Conservation (phyloP, 2,329 filamentous ascomycete genomes). For the Trichoderma sp. region DNA sequence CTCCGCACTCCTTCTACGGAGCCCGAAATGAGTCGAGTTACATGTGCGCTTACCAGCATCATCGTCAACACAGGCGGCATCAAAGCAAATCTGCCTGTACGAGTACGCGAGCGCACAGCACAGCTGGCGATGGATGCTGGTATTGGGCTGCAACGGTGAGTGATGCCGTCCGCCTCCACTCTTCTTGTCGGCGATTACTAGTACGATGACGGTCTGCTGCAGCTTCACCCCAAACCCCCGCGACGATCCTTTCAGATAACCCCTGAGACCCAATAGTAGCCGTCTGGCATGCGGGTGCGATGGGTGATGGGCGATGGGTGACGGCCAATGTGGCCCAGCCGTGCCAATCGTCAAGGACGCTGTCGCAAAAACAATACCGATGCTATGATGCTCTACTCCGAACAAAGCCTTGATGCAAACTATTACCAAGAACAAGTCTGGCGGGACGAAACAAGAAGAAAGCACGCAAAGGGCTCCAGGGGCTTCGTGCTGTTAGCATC, state of each 20-base stretch:
- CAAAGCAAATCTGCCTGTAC: not conserved
- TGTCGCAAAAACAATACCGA: not conserved
- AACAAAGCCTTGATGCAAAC: not conserved
- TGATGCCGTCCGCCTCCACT: slow-evolving; percentile 7
- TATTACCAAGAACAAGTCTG: not conserved
- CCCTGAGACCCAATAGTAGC: slow-evolving; percentile 12
- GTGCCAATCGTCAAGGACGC: slow-evolving; percentile 1
- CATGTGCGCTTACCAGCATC: slow-evolving; percentile 9
- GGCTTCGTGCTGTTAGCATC: not conserved
- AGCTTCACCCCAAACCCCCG: slow-evolving; percentile 14
- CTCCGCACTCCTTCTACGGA: slow-evolving; percentile 1
- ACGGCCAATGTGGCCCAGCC: not conserved
- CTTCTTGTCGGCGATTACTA: not conserved
- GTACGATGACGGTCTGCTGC: slow-evolving; percentile 15
- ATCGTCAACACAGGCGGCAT: not conserved
- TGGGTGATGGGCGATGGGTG: not conserved
- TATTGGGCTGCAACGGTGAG: slow-evolving; percentile 14
- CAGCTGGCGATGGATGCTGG: not conserved
- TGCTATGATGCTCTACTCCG: not conserved
- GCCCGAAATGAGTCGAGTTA: slow-evolving; percentile 3
- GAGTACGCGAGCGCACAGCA: not conserved
- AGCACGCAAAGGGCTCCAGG: not conserved
- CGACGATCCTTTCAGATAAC: slow-evolving; percentile 17
- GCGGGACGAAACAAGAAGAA: not conserved
- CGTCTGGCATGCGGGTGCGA: not conserved